phyloP scores from a whole-genome alignment of 192 early-diverging fungal species.

The Coemansia sp. region DNA sequence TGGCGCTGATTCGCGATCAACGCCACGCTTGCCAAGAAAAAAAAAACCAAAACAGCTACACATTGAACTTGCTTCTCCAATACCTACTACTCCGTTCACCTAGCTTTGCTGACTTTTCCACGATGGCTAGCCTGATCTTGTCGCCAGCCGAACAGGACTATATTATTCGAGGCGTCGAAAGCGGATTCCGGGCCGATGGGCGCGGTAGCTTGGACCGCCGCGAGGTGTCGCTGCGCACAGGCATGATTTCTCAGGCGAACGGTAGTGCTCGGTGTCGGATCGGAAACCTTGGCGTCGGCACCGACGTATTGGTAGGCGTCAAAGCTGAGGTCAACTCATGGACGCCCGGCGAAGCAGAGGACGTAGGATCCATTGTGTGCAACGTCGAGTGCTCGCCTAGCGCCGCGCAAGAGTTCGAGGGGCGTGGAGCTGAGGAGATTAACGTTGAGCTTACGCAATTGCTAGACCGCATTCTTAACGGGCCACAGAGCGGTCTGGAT shows the following conservation, averaged over 20 bases:
- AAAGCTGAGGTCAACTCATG: slow-evolving; percentile 83
- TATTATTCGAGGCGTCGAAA: slow-evolving; percentile 77
- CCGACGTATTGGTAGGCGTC: slow-evolving; percentile 91
- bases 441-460: slow-evolving; percentile 84
- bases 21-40: not conserved
- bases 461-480: slow-evolving; percentile 75
- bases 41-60: not conserved
- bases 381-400: slow-evolving; percentile 92
- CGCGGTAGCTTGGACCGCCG: slow-evolving; percentile 76
- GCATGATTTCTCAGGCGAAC: slow-evolving; percentile 84
- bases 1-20: not conserved
- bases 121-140: slow-evolving; percentile 57
- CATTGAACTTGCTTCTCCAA: not conserved
- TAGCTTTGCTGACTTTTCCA: not conserved
- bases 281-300: slow-evolving; percentile 66
- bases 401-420: slow-evolving; percentile 77
- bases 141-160: slow-evolving; percentile 82
- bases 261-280: slow-evolving; percentile 75
- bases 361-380: slow-evolving; percentile 69
- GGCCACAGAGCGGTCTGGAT: slow-evolving; percentile 81
- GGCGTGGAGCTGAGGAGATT: slow-evolving; percentile 74
- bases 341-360: slow-evolving; percentile 59
- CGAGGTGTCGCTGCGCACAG: slow-evolving; percentile 76
- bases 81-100: not conserved
- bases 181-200: slow-evolving; percentile 84